A percentile compares a stretch with the other conserved stretches of the same genome.
phyloP scores from a whole-genome alignment of 805 yeast species.

The Schwanniomyces vanrijiae region DNA sequence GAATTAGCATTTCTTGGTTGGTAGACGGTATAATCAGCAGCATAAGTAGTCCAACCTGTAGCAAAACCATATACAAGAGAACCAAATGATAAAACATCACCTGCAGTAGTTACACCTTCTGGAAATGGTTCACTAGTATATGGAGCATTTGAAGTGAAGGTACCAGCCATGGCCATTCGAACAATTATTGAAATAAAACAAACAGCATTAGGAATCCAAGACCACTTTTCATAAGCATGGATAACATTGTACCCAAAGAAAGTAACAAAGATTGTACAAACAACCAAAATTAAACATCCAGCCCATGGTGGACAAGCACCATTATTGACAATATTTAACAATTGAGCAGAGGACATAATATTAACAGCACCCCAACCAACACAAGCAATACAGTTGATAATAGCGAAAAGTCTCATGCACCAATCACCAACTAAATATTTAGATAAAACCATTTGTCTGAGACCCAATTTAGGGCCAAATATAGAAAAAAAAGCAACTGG shows the following conservation, averaged over 20 bases:
- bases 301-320: conserved; percentile 83
- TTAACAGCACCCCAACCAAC: conserved; percentile 96
- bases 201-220: conserved; percentile 82
- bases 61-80: conserved; percentile 85
- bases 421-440: conserved; percentile 75
- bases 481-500: conserved; percentile 83
- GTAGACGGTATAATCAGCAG: conserved; percentile 89
- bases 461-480: conserved; percentile 81
- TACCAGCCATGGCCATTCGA: conserved; percentile 65
- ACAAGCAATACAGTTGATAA: conserved; percentile 80
- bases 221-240: conserved; percentile 78
- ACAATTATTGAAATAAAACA: conserved; percentile 78
- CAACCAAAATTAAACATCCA: conserved; percentile 72
- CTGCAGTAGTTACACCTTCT: conserved; percentile 71
- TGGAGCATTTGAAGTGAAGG: conserved; percentile 45
- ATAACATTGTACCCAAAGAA: conserved; percentile 84
- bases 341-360: conserved; percentile 84
- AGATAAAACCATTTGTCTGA: conserved; percentile 84
- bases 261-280: conserved; percentile 69
- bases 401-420: conserved; percentile 73
- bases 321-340: conserved; percentile 72
- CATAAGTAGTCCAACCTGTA: conserved; percentile 92
- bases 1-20: conserved; percentile 67
- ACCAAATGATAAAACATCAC: conserved; percentile 76
- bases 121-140: conserved; percentile 2